These are phyloP conservation scores for Aureobasidium lini DNA, from an alignment of 2,329 filamentous ascomycete species.

Conservation along the genomic window DNA sequence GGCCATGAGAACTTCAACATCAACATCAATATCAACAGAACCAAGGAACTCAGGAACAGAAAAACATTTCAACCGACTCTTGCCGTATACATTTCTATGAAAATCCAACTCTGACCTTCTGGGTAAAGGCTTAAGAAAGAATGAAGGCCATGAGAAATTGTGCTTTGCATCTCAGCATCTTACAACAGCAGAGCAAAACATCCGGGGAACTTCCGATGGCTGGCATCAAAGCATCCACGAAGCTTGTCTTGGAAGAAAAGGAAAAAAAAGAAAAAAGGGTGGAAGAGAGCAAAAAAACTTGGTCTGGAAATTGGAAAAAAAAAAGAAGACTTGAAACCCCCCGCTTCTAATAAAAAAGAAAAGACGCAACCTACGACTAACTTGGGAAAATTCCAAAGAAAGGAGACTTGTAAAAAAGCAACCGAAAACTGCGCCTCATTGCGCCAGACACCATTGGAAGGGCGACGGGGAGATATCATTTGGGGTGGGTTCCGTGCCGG, in stretches of 20 bases:
- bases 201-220: neutral
- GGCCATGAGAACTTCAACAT: neutral
- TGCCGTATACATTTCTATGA: conserved; percentile 7
- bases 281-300: neutral
- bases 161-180: neutral
- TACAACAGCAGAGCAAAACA: neutral
- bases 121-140: neutral
- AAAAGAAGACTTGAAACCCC: conserved; percentile 4
- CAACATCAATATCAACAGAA: neutral
- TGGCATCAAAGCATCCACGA: neutral
- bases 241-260: neutral
- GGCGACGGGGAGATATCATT: conserved; percentile 7
- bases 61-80: conserved; percentile 5
- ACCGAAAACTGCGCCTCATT: conserved; percentile 14
- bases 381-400: neutral
- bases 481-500: conserved; percentile 11
- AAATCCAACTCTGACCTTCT: neutral
- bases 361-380: conserved; percentile 13
- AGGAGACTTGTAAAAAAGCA: neutral
- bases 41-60: neutral
- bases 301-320: neutral
- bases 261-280: neutral
- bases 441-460: conserved; percentile 11
- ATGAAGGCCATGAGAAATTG: neutral
- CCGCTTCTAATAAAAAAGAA: conserved; percentile 6